Base-by-base conservation (phyloP, 495 filamentous ascomycete species). In the Neurospora africana region DNA sequence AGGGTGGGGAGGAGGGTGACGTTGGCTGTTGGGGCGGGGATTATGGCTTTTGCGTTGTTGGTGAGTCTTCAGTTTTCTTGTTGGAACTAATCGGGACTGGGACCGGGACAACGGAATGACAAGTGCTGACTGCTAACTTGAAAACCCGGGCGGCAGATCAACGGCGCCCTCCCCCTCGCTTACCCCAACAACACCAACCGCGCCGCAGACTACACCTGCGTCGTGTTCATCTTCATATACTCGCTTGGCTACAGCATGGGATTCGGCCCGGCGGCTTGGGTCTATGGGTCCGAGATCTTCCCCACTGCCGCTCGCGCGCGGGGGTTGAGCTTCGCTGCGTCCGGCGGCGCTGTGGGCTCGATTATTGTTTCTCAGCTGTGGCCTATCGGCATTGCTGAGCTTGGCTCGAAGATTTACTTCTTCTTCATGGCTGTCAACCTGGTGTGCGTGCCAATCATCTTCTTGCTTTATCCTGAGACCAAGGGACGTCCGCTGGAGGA, bases 241-340 rank as follows among this genome's bases (percentile, higher is more conserved):
- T 82, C 86, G 3, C 79, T 88, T 30, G 86, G 86, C 0, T 88
- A 86, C 74, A 87, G 85, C 39, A 82, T 88, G 77, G 85, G 86
- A 0, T 88, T 88, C 73, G 87, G 87, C 0, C 85, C 86, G 0
- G 82, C 86, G 4, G 81, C 86, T 0, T 89, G 86, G 87, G 86
- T 89, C 0, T 88, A 89, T 67, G 85, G 86, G 2, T 83, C 86
- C 0, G 87, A 89, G 83, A 87, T 87, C 71, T 87, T 87, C 74
- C 85, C 85, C 13, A 86, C 86, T 0, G 79, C 84, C 13, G 78
- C 86, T 53, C 83, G 86, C 10, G 85, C 86, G 15, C 82, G 82
- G 0, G 86, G 86, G 7, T 82, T 87, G 68, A 86, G 84, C 76
- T 79, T 87, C 33, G 82, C 84, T 1, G 85, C 85, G 1, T 84